Conservation (phyloP, 352 stramenopile genomes). For the Phytophthora pinifolia region DNA sequence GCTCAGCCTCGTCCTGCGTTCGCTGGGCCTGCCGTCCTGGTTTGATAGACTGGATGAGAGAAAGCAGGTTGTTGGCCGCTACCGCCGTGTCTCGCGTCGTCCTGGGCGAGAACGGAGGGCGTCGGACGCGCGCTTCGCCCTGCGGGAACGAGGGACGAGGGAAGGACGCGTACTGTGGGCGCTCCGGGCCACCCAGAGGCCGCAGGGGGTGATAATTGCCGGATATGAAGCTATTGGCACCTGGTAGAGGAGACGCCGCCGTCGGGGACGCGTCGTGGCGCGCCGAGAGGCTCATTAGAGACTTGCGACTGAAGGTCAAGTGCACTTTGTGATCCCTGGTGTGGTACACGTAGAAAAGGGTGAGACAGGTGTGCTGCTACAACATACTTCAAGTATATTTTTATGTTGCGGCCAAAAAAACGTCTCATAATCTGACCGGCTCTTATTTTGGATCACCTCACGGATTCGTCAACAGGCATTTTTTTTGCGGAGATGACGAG, state of each 20-base stretch:
- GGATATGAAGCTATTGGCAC: not conserved
- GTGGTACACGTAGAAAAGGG: slow-evolving; percentile 4
- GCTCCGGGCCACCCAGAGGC: not conserved
- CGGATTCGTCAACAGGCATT: too few species aligned
- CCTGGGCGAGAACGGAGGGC: not conserved
- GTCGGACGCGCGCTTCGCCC: slow-evolving; percentile 4
- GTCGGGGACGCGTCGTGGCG: not conserved
- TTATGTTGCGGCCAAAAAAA: too few species aligned
- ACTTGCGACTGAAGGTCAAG: slow-evolving; percentile 15
- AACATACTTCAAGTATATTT: too few species aligned
- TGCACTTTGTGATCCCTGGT: not conserved
- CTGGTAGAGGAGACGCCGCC: too few species aligned
- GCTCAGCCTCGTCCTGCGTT: not conserved
- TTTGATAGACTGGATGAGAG: slow-evolving; percentile 26
- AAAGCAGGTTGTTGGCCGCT: slow-evolving; percentile 33
- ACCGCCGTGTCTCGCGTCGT: slow-evolving; percentile 13
- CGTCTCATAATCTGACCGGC: too few species aligned
- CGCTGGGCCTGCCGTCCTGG: not conserved
- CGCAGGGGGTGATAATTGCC: not conserved
- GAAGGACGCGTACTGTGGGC: slow-evolving; percentile 13
- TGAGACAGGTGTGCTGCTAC: too few species aligned
- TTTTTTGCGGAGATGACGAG: too few species aligned
- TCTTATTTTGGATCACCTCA: too few species aligned
- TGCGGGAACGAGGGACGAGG: slow-evolving; percentile 27
- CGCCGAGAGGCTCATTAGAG: slow-evolving; percentile 16